phyloP scores from a whole-genome alignment of 176 grass and related monocot species.

The Panicum miliaceum region DNA sequence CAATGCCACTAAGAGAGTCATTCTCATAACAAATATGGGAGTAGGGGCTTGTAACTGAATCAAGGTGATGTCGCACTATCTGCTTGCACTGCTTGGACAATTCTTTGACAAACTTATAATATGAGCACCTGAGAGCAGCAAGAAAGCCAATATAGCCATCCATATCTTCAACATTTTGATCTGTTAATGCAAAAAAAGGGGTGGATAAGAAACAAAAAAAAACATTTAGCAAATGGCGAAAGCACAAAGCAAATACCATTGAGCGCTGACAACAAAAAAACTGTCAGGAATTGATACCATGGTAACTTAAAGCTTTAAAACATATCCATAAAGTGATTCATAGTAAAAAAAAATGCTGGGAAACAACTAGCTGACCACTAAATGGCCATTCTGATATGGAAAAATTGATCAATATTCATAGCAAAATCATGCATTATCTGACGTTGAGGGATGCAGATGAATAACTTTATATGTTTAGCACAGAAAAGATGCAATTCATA shows the following conservation, averaged over 20 bases:
- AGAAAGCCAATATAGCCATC: slow-evolving; percentile 95
- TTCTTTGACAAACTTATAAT: slow-evolving; percentile 80
- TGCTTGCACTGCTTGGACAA: slow-evolving; percentile 97
- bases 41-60: slow-evolving; percentile 88
- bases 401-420: slow-evolving; percentile 8
- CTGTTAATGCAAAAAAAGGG: slow-evolving; percentile 36
- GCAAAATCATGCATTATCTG: not conserved
- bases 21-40: slow-evolving; percentile 88
- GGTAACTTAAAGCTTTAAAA: slow-evolving; percentile 9
- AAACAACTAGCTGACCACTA: not conserved
- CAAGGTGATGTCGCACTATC: slow-evolving; percentile 82
- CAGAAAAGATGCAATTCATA: not conserved
- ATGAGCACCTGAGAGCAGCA: slow-evolving; percentile 76
- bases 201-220: not conserved
- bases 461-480: not conserved
- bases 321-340: slow-evolving; percentile 22
- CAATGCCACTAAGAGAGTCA: slow-evolving; percentile 51
- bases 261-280: not conserved
- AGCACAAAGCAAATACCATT: slow-evolving; percentile 24
- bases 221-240: slow-evolving; percentile 29
- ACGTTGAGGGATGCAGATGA: slow-evolving; percentile 17
- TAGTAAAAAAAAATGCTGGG: not conserved
- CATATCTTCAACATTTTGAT: slow-evolving; percentile 77
- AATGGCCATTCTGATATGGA: not conserved
- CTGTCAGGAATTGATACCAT: slow-evolving; percentile 7